Evolutionary conservation across 106 monocot genomes (phyloP), one percentile per base, ranked within the genome.

Genomic region (Dendrobium nobile): DNA sequence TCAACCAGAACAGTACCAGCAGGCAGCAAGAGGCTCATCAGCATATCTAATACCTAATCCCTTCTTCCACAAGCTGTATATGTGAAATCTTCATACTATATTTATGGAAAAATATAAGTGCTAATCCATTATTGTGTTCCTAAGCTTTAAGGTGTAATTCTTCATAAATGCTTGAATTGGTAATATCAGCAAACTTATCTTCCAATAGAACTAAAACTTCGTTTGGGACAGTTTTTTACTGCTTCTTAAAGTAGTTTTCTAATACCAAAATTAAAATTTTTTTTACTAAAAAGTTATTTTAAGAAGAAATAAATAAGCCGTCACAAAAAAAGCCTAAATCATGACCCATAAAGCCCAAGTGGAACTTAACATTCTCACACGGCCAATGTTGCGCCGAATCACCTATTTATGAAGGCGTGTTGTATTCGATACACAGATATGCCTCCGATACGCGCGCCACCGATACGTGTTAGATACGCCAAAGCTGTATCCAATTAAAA

Each of bases 41-140:
- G 75, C 47, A 3, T 74, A 15, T 17, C 22, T 74, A 27, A 54
- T 37, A 76, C 13, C 40, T 5, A 37, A 80, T 47, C 67, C 41
- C 41, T 77, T 73, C 22, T 6, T 74, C 18, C 11, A 84, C 7
- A 33, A 47, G 26, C 17, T 31, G 5, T 61, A 80, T 37, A 37
- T 37, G 3, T 80, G 24, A 84, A 42, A 24, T 68, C 80, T 0
- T 75, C 28, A 4, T 64, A 27, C 76, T 17, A 54, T 75, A 77
- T 37, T 3, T 83, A 16, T 18, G 73, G 75, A 84, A 75, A 37
- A 84, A 51, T 64, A 48, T 84, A 2, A 84, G 11, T 19, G 75
- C 73, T 28, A 84, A 16, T 74, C 76, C 77, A 43, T 84, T 80
- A 18, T 48, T 47, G 9, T 18, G 72, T 80, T 72, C 72, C 80